phyloP scores from a whole-genome alignment of 2,329 filamentous ascomycete genomes.

The Hansfordia pulvinata region DNA sequence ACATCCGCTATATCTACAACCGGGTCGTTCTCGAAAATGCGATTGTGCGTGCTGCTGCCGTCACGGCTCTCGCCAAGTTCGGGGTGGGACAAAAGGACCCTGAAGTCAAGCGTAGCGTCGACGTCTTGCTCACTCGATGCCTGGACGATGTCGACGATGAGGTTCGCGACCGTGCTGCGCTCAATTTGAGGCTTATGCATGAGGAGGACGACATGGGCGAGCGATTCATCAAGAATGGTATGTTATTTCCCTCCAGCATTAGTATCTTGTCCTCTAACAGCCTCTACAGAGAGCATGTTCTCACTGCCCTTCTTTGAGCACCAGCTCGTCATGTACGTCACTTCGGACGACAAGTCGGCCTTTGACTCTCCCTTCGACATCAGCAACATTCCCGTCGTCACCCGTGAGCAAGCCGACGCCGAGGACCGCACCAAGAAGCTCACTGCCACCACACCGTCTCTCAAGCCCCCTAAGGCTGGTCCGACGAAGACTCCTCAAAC shows the following conservation, averaged over 20 bases:
- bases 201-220: slow-evolving; percentile 79
- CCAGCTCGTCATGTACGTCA: slow-evolving; percentile 95
- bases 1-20: slow-evolving; percentile 99
- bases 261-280: slow-evolving; percentile 13
- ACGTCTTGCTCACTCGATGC: slow-evolving; percentile 83
- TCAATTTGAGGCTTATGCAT: slow-evolving; percentile 85
- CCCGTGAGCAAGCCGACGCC: slow-evolving; percentile 87
- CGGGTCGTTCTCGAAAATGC: slow-evolving; percentile 94
- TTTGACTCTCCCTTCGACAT: slow-evolving; percentile 86
- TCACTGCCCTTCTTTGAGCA: slow-evolving; percentile 92
- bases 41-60: slow-evolving; percentile 85
- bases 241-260: slow-evolving; percentile 11
- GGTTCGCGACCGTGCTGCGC: slow-evolving; percentile 84
- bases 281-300: slow-evolving; percentile 69
- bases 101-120: slow-evolving; percentile 91
- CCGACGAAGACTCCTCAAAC: slow-evolving; percentile 57
- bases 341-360: slow-evolving; percentile 73
- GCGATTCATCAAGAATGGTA: slow-evolving; percentile 87
- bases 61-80: slow-evolving; percentile 92
- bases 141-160: slow-evolving; percentile 96
- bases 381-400: slow-evolving; percentile 80
- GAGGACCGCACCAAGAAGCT: slow-evolving; percentile 97
- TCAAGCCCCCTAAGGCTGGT: slow-evolving; percentile 81
- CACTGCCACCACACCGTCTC: slow-evolving; percentile 77
- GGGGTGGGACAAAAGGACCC: slow-evolving; percentile 92